Evolutionary conservation across 129 eudicot species (phyloP).

Genomic region (Arctium minus): DNA sequence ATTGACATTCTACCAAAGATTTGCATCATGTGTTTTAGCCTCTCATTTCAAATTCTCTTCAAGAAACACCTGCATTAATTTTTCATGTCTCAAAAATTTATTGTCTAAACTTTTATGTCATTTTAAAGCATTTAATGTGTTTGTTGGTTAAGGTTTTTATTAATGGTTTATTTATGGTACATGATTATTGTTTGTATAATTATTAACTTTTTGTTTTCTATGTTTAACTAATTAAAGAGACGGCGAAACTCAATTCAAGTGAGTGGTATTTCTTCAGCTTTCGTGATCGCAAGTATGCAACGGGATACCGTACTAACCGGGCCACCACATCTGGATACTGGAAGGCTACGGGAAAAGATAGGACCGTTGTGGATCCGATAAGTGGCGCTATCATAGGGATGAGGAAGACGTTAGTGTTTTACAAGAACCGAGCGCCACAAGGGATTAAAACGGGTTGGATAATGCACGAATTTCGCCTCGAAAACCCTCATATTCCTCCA

Average conservation of each 20-base stretch:
- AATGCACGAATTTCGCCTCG: constrained; percentile 95
- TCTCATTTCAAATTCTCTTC: constrained; percentile 8
- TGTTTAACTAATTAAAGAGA: constrained; percentile 35
- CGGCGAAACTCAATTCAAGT: constrained; percentile 77
- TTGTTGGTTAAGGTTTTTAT: background rate
- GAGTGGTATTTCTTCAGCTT: constrained; percentile 99
- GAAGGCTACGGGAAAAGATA: constrained; percentile 97
- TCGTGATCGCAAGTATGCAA: constrained; percentile 90
- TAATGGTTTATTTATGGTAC: background rate
- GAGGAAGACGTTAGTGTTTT: constrained; percentile 92
- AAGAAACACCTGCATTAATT: constrained; percentile 11
- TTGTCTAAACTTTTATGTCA: constrained; percentile 9
- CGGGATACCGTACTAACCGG: constrained; percentile 79
- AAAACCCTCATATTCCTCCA: constrained; percentile 72
- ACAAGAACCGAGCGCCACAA: constrained; percentile 88
- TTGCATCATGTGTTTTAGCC: constrained; percentile 20
- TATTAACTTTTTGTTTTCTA: background rate
- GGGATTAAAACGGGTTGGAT: constrained; percentile 93
- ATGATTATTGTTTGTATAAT: background rate
- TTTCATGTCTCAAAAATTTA: background rate
- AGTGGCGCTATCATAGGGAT: constrained; percentile 56
- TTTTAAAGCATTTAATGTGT: constrained; percentile 12
- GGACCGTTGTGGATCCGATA: constrained; percentile 54
- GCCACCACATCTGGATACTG: constrained; percentile 86
- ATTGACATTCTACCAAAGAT: constrained; percentile 38